Evolutionary conservation across 768 basidiomycete species (phyloP), one percentile per base, ranked within the genome.

Genomic region (Kwoniella mangroviensis): DNA sequence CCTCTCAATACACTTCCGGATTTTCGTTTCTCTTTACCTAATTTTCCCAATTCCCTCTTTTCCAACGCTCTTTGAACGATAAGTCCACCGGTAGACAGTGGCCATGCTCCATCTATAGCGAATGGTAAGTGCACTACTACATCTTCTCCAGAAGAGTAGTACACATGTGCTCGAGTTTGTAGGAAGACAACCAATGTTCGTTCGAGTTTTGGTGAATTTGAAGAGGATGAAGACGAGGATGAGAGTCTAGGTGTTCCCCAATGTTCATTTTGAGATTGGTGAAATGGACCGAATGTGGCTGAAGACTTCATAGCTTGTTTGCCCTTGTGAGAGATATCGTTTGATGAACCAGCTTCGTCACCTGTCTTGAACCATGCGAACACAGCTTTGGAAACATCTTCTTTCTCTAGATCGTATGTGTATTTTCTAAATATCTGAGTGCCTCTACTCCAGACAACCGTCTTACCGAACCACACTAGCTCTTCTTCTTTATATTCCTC

Each of bases 131-230:
- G 69, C 21, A 82, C 72, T 24, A 73, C 65, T 41, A 77, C 70
- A 45, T 75, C 71, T 22, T 79, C 76, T 4, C 83, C 83, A 11
- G 74, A 75, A 1, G 81, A 65, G 28, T 72, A 78, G 60, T 80
- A 80, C 7, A 84, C 65, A 26, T 79, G 72, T 4, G 78, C 75
- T 22, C 69, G 63, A 17, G 71, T 72, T 55, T 75, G 68, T 4
- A 83, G 72, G 52, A 84, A 76, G 56, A 84, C 74, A 40, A 82
- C 77, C 45, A 84, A 60, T 17, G 79, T 74, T 43, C 80, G 57
- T 55, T 72, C 61, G 51, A 63, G 67, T 54, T 34, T 54, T 49
- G 56, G 41, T 43, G 56, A 26, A 19, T 58, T 49, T 1, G 68
- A 56, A 0, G 68, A 26, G 1, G 24, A 34, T 21, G 70, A 66